Conservation (phyloP, 1,284 basidiomycete species). For the Cryptococcus deneoformans region DNA sequence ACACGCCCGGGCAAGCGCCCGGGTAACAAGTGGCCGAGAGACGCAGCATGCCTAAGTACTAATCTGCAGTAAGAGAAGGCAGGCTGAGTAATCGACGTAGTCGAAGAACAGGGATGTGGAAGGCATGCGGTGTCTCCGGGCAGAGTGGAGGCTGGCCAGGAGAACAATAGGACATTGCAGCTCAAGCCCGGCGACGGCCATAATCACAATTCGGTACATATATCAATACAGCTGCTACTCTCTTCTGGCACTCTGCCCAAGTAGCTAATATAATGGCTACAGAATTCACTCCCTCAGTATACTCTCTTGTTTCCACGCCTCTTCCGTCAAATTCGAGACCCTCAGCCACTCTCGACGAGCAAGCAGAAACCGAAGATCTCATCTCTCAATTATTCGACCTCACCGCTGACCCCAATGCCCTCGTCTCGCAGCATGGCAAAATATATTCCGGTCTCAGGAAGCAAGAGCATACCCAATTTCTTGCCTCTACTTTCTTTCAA, state of each 20-base stretch:
- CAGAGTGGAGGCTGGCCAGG: not conserved
- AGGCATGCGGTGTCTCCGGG: not conserved
- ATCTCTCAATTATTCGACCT: conserved; percentile 55
- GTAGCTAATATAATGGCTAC: not conserved
- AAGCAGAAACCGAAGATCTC: conserved; percentile 65
- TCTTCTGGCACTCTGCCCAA: too few species aligned
- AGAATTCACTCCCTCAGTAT: conserved; percentile 32
- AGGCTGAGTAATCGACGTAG: not conserved
- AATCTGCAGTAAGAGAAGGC: not conserved
- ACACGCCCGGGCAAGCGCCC: too few species aligned
- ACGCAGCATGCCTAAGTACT: not conserved
- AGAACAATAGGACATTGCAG: not conserved
- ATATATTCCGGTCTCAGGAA: conserved; percentile 23
- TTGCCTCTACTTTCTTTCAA: conserved; percentile 37
- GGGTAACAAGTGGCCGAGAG: not conserved
- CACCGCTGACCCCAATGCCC: conserved; percentile 15
- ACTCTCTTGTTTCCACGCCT: conserved; percentile 21
- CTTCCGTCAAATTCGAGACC: conserved; percentile 55
- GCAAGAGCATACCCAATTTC: conserved; percentile 36
- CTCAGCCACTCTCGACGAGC: conserved; percentile 63
- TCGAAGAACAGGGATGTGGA: not conserved
- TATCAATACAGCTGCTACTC: too few species aligned
- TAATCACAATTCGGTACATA: not conserved
- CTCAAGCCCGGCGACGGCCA: not conserved
- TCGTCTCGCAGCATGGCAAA: conserved; percentile 19